These are phyloP conservation scores for Boechera divaricarpa DNA, from an alignment of 345 rosid genomes.

Conservation along the genomic window DNA sequence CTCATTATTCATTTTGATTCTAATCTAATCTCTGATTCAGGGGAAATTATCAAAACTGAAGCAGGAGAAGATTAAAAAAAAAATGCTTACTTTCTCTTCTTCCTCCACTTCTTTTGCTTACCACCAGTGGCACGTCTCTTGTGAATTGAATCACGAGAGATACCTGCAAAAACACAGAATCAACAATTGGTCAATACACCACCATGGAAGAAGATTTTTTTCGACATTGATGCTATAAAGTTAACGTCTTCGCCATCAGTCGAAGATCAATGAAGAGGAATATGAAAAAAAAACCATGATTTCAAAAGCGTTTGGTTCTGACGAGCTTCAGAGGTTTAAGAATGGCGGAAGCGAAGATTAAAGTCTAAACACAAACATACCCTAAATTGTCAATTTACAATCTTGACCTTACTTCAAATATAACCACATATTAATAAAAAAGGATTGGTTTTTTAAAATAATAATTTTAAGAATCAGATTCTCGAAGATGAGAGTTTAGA, in stretches of 20 bases:
- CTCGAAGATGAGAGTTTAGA: conserved; percentile 16
- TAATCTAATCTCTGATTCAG: neutral
- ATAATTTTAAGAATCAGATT: conserved; percentile 13
- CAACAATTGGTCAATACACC: neutral
- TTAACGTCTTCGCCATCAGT: neutral
- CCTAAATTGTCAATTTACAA: neutral
- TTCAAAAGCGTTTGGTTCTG: neutral
- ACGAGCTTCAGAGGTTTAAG: conserved; percentile 27
- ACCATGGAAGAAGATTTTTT: too few species aligned
- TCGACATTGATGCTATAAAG: neutral
- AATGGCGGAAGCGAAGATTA: conserved; percentile 2
- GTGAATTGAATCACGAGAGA: conserved; percentile 61
- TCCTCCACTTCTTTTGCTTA: conserved; percentile 63
- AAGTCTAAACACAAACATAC: neutral
- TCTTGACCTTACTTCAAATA: conserved; percentile 23
- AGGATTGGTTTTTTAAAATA: neutral
- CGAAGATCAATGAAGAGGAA: neutral
- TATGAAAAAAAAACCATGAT: neutral
- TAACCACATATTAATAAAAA: conserved; percentile 31
- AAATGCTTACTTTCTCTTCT: conserved; percentile 56
- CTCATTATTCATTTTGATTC: conserved; percentile 6
- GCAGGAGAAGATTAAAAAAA: neutral
- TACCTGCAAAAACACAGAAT: conserved; percentile 45
- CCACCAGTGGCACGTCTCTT: conserved; percentile 74
- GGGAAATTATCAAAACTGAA: neutral